Evolutionary conservation across 305 asterid species (phyloP), one percentile per base, ranked within the genome.

Genomic region (Rubia peregrina): DNA sequence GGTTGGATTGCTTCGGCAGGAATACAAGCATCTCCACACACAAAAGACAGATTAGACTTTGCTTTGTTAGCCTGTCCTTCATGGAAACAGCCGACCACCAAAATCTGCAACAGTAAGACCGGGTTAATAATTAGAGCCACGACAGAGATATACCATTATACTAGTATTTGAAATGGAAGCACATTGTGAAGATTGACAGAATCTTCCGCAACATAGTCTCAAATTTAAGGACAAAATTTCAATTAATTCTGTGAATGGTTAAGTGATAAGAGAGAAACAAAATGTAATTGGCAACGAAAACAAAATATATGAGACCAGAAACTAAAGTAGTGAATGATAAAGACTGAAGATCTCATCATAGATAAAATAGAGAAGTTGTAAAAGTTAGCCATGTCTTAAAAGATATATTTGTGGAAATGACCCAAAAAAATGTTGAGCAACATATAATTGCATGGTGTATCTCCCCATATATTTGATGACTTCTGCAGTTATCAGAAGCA

Each of bases 11-110:
- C 74, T 83, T 85, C 87, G 48, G 82, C 87, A 53, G 86, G 88
- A 80, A 75, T 75, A 76, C 87, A 70, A 68, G 78, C 80, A 81
- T 84, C 86, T 82, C 97, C 96, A 77, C 97, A 91, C 17, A 84
- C 84, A 71, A 91, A 88, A 74, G 82, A 83, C 73, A 91, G 59
- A 69, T 72, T 80, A 78, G 90, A 80, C 56, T 74, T 86, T 14
- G 83, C 48, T 44, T 60, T 66, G 69, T 78, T 84, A 71, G 72
- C 66, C 61, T 81, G 85, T 67, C 85, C 88, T n/a, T 81, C 90
- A 68, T 74, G 81, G 74, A 88, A 90, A 83, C 61, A 70, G 30
- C 97, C 99, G 62, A 88, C 89, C 65, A 91, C 90, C 76, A 90
- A 76, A 74, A 92, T 81, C 98, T 94, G 98, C 86, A 85, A 70